Conservation (phyloP, 2,329 filamentous ascomycete species). For the Trichoderma gracile region DNA sequence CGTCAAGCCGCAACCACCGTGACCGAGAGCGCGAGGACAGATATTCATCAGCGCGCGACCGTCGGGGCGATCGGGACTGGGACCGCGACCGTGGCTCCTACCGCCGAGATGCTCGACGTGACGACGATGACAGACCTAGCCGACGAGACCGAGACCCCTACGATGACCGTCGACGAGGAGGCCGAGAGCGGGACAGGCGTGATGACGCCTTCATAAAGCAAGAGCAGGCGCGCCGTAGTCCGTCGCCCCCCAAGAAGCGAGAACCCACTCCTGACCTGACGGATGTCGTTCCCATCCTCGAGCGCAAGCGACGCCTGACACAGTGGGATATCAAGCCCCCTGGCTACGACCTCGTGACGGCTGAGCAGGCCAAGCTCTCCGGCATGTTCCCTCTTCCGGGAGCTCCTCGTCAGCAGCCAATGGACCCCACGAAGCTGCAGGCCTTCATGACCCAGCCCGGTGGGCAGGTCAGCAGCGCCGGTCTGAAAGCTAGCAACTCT, state of each 20-base stretch:
- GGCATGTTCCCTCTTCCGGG: slow-evolving; percentile 98
- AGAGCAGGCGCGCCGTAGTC: slow-evolving; percentile 66
- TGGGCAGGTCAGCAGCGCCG: slow-evolving; percentile 68
- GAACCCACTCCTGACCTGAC: slow-evolving; percentile 96
- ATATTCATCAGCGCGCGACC: slow-evolving; percentile 68
- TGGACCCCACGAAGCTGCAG: slow-evolving; percentile 91
- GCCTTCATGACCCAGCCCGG: slow-evolving; percentile 92
- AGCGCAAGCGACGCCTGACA: slow-evolving; percentile 87
- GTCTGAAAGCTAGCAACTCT: slow-evolving; percentile 88
- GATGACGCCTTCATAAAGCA: slow-evolving; percentile 45
- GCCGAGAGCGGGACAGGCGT: slow-evolving; percentile 49
- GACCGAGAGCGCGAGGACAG: slow-evolving; percentile 92
- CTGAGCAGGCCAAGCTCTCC: slow-evolving; percentile 97
- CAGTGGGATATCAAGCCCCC: slow-evolving; percentile 99
- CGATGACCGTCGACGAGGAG: slow-evolving; percentile 54
- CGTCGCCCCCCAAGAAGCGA: slow-evolving; percentile 81
- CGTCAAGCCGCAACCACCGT: slow-evolving; percentile 86
- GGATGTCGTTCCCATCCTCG: slow-evolving; percentile 75
- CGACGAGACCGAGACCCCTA: slow-evolving; percentile 59
- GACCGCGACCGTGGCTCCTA: slow-evolving; percentile 66
- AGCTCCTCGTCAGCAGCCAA: slow-evolving; percentile 88
- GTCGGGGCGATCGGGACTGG: slow-evolving; percentile 72
- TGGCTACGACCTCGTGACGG: slow-evolving; percentile 96
- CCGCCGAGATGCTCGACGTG: slow-evolving; percentile 63
- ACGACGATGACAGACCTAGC: slow-evolving; percentile 61